Base-by-base conservation (phyloP, 768 basidiomycete genomes). In the Mycena sanguinolenta region DNA sequence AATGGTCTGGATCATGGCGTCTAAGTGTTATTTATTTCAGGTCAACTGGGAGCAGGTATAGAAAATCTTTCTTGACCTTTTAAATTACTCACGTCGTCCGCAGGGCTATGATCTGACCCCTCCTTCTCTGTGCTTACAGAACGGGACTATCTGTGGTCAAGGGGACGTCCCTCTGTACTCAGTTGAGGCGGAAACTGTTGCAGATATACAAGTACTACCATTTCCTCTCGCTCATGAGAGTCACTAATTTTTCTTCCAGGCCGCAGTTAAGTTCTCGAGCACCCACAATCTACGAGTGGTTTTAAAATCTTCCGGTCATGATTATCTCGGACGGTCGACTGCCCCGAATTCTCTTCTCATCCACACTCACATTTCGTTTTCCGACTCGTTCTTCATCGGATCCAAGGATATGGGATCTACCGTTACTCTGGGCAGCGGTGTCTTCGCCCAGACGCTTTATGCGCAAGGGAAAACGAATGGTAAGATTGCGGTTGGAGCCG, bases 161-260 rank as follows among this genome's bases (percentile, higher is more conserved):
- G 86, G 86, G 19, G 83, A 81, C 52, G 79, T 87, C 0, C 82
- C 86, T 1, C 77, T 82, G 1, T 69, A 82, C 19, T 83, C 82
- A 0, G 84, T 85, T 4, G 83, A 86, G 64, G 84, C 83, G 0
- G 77, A 82, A 5, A 78, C 77, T 0, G 77, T 78, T 1, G 58
- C 64, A 9, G 86, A 87, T 63, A 71, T 87, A 1, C 84, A 72
- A 52, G 71, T 72, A 12, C 36, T 12, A 4, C 10, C 32, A 5
- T 34, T 10, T 34, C 10, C 6, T 34, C 6, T 34, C 32, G 32
- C 32, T 5, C 32, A 34, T 34, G 32, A 4, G 6, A 10, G 32
- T 46, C 39, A 16, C 8, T 13, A 14, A 44, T 16, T 19, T 19
- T 36, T 34, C 4, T 21, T n/a, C 3, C 59, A 84, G 70, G 81